phyloP scores from a whole-genome alignment of 2,329 filamentous ascomycete genomes.

The Talaromyces sp. region DNA sequence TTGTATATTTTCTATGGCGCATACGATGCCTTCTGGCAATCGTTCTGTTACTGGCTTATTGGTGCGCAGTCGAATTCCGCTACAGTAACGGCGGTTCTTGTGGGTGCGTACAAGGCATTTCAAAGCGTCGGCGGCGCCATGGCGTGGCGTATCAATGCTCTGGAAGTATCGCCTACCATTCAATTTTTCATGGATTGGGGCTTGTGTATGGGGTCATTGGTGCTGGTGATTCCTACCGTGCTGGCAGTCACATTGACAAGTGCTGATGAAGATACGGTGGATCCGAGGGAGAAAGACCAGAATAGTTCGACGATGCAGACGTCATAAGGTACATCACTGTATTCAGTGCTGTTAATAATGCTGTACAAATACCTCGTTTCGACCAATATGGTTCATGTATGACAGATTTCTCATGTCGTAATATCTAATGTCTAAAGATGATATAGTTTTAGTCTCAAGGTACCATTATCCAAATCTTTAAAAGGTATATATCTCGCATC shows the following conservation, averaged over 20 bases:
- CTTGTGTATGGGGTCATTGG: slow-evolving; percentile 14
- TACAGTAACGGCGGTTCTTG: slow-evolving; percentile 42
- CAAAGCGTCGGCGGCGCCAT: slow-evolving; percentile 46
- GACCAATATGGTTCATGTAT: neutral
- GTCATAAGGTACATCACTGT: neutral
- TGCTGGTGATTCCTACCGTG: slow-evolving; percentile 14
- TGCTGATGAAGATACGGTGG: neutral
- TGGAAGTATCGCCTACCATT: slow-evolving; percentile 1
- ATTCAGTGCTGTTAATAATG: neutral
- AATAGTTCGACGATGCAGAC: neutral
- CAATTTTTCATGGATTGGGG: slow-evolving; percentile 16
- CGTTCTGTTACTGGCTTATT: slow-evolving; percentile 60
- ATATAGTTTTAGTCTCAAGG: neutral
- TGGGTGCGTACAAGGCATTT: slow-evolving; percentile 49
- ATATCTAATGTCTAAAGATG: neutral
- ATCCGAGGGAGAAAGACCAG: neutral
- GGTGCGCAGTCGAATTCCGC: slow-evolving; percentile 46
- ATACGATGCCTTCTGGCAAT: slow-evolving; percentile 68
- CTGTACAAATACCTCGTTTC: neutral
- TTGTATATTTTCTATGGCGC: slow-evolving; percentile 69
- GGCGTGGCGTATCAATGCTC: slow-evolving; percentile 36
- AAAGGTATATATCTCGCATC: neutral
- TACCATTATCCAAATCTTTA: neutral
- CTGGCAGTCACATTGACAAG: slow-evolving; percentile 14
- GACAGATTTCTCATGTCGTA: neutral